A percentile compares a stretch with the other conserved stretches of the same genome.
phyloP scores from a whole-genome alignment of 345 rosid species.

The Psidium guajava region DNA sequence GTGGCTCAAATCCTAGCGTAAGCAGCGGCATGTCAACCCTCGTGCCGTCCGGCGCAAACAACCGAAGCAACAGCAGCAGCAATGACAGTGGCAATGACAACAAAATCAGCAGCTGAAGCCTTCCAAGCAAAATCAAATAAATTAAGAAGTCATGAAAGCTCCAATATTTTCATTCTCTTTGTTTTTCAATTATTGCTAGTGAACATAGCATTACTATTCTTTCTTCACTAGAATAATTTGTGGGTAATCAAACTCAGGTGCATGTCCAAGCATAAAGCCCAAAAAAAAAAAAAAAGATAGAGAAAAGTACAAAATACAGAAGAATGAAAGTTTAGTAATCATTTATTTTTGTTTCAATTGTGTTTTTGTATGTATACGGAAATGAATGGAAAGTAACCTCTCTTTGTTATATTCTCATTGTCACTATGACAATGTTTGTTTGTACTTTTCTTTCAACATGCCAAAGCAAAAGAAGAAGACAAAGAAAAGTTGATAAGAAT shows the following conservation, averaged over 20 bases:
- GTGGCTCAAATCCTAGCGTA: slow-evolving; percentile 17
- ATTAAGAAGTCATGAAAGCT: not conserved
- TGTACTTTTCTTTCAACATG: not conserved
- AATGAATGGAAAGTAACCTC: not conserved
- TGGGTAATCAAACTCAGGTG: not conserved
- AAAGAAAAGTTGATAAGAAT: not conserved
- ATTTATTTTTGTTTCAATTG: not conserved
- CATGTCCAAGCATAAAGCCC: slow-evolving; percentile 3
- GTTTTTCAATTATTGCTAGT: not conserved
- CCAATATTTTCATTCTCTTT: not conserved
- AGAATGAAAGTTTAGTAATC: not conserved
- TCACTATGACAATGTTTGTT: not conserved
- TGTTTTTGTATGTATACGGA: not conserved
- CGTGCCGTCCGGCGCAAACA: not conserved
- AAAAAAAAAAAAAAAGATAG: not conserved
- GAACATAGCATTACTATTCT: not conserved
- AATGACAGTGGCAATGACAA: slow-evolving; percentile 10
- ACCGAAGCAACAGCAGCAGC: slow-evolving; percentile 14
- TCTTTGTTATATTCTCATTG: not conserved
- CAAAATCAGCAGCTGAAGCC: slow-evolving; percentile 18
- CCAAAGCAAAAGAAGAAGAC: not conserved
- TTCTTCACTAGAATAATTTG: slow-evolving; percentile 17
- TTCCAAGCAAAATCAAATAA: not conserved
- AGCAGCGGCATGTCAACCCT: slow-evolving; percentile 5
- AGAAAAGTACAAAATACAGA: not conserved